These are phyloP conservation scores for Mallotus repandus DNA, from an alignment of 441 rosid species.

Conservation along the genomic window DNA sequence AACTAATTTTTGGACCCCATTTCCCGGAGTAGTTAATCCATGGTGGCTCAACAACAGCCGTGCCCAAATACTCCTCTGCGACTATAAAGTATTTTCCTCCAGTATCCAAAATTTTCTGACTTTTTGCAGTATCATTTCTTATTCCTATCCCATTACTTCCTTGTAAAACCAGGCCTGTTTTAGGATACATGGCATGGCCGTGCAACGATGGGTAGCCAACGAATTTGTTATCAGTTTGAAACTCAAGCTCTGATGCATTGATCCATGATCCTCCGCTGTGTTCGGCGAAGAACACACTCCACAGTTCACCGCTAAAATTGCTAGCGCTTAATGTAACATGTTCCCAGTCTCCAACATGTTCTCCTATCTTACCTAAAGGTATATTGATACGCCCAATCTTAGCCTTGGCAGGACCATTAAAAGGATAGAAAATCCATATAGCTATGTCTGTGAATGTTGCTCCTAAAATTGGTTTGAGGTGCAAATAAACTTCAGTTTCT, in stretches of 20 bases:
- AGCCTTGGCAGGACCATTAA: slow-evolving; percentile 77
- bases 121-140: slow-evolving; percentile 61
- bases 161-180: slow-evolving; percentile 63
- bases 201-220: slow-evolving; percentile 63
- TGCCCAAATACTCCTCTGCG: slow-evolving; percentile 54
- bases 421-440: slow-evolving; percentile 78
- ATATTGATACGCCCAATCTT: slow-evolving; percentile 54
- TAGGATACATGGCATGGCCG: slow-evolving; percentile 75
- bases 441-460: slow-evolving; percentile 74
- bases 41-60: slow-evolving; percentile 42
- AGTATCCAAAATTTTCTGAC: slow-evolving; percentile 47
- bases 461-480: slow-evolving; percentile 75
- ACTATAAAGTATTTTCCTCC: slow-evolving; percentile 40
- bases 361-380: slow-evolving; percentile 60
- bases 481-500: slow-evolving; percentile 50
- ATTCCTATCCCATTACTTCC: slow-evolving; percentile 59
- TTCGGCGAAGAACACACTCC: slow-evolving; percentile 49
- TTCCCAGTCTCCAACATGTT: slow-evolving; percentile 96
- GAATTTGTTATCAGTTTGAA: slow-evolving; percentile 44
- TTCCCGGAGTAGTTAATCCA: slow-evolving; percentile 68
- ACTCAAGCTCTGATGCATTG: slow-evolving; percentile 57
- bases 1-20: slow-evolving; percentile 80
- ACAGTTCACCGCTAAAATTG: slow-evolving; percentile 67
- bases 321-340: slow-evolving; percentile 69
- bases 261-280: slow-evolving; percentile 73